A percentile compares a stretch with the other conserved stretches of the same genome.
These are phyloP conservation scores for Dactylellina leptospora DNA, from an alignment of 2,329 filamentous ascomycete genomes.

Conservation along the genomic window DNA sequence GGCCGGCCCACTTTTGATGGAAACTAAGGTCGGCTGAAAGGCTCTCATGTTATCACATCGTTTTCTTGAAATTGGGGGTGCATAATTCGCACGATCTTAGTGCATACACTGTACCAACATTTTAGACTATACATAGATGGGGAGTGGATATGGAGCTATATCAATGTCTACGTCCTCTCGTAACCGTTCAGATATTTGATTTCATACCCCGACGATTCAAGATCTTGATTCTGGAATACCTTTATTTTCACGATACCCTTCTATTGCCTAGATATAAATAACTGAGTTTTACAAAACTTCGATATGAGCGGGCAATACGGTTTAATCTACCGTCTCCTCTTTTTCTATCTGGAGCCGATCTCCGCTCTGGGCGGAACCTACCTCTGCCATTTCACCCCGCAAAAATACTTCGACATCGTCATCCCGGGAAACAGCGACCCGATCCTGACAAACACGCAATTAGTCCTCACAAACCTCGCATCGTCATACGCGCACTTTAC, in stretches of 20 bases:
- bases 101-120: too few relatives aligned
- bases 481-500: slow-evolving; percentile 39
- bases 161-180: too few relatives aligned
- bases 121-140: too few relatives aligned
- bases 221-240: too few relatives aligned
- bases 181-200: too few relatives aligned
- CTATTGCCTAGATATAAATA: not conserved
- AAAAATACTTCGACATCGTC: slow-evolving; percentile 30
- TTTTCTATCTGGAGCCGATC: slow-evolving; percentile 37
- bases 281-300: not conserved
- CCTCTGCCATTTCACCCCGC: slow-evolving; percentile 32
- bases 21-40: too few relatives aligned
- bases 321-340: slow-evolving; percentile 34
- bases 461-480: slow-evolving; percentile 36
- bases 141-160: too few relatives aligned
- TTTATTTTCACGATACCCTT: not conserved
- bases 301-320: slow-evolving; percentile 31
- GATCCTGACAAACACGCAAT: slow-evolving; percentile 32
- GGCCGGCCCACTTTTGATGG: too few relatives aligned
- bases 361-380: slow-evolving; percentile 35
- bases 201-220: too few relatives aligned
- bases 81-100: too few relatives aligned
- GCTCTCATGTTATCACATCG: too few relatives aligned
- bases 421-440: slow-evolving; percentile 23
- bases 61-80: too few relatives aligned